phyloP scores from a whole-genome alignment of 2,329 filamentous ascomycete species.

The Neofusicoccum sp. region DNA sequence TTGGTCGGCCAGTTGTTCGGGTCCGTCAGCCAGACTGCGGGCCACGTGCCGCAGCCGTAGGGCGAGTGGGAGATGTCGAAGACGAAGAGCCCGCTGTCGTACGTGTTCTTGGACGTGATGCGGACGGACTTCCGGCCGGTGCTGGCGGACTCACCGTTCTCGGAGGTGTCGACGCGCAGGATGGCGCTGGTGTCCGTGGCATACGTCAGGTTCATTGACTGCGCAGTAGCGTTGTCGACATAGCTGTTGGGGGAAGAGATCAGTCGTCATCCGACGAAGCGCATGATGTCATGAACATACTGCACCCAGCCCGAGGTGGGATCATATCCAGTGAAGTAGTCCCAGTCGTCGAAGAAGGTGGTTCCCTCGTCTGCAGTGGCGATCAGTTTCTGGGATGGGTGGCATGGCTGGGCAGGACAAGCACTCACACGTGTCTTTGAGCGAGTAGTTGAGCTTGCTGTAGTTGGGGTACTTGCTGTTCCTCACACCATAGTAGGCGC shows the following conservation, averaged over 20 bases:
- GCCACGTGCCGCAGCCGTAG: slow-evolving; percentile 33
- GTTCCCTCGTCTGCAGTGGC: slow-evolving; percentile 54
- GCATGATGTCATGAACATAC: slow-evolving; percentile 20
- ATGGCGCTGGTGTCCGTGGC: slow-evolving; percentile 8
- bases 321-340: slow-evolving; percentile 29
- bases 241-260: slow-evolving; percentile 17
- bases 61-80: slow-evolving; percentile 35
- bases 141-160: slow-evolving; percentile 21
- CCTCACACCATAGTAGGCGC: slow-evolving; percentile 27
- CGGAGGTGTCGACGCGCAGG: slow-evolving; percentile 38
- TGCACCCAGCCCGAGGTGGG: slow-evolving; percentile 31
- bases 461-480: slow-evolving; percentile 13
- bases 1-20: slow-evolving; percentile 29
- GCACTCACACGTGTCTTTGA: slow-evolving; percentile 54
- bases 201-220: slow-evolving; percentile 4
- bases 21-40: slow-evolving; percentile 33
- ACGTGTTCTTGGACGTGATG: slow-evolving; percentile 28
- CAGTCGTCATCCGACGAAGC: neutral
- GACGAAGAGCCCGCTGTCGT: slow-evolving; percentile 32
- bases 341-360: slow-evolving; percentile 35
- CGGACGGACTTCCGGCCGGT: slow-evolving; percentile 31
- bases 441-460: slow-evolving; percentile 15
- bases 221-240: slow-evolving; percentile 19
- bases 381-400: neutral
- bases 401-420: slow-evolving; percentile 43